These are phyloP conservation scores for Coemansia sp. DNA, from an alignment of 192 early-diverging fungal species.

Conservation along the genomic window DNA sequence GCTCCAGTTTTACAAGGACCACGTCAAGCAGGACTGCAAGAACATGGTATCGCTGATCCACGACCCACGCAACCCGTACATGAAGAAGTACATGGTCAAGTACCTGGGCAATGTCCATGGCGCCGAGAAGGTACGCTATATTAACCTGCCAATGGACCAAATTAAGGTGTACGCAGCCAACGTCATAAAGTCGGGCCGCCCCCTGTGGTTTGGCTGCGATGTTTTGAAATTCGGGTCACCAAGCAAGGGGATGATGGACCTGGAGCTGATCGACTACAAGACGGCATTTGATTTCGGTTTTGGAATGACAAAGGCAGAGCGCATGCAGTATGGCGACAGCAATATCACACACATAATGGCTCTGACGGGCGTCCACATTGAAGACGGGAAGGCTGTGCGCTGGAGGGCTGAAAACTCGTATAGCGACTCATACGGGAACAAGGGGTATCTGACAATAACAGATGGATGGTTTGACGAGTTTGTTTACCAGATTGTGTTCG, in stretches of 20 bases:
- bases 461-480: conserved; percentile 78
- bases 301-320: conserved; percentile 65
- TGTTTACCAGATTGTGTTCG: conserved; percentile 80
- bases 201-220: conserved; percentile 81
- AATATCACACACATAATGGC: conserved; percentile 84
- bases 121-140: conserved; percentile 66
- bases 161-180: conserved; percentile 65
- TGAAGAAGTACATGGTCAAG: conserved; percentile 69
- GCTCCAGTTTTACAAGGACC: conserved; percentile 62
- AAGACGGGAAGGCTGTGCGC: conserved; percentile 64
- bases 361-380: conserved; percentile 73
- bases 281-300: conserved; percentile 67
- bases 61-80: conserved; percentile 70
- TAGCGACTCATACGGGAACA: conserved; percentile 67
- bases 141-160: conserved; percentile 61
- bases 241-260: conserved; percentile 64
- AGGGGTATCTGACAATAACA: conserved; percentile 75
- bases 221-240: conserved; percentile 66
- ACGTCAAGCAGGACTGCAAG: conserved; percentile 61
- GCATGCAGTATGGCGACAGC: conserved; percentile 71
- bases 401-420: conserved; percentile 80
- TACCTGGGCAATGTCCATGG: conserved; percentile 74
- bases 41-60: conserved; percentile 71
- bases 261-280: conserved; percentile 65
- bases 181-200: conserved; percentile 63